A percentile compares a stretch with the other conserved stretches of the same genome.
Evolutionary conservation across 805 yeast genomes (phyloP).

Genomic region (Cyberlindnera saturnus): DNA sequence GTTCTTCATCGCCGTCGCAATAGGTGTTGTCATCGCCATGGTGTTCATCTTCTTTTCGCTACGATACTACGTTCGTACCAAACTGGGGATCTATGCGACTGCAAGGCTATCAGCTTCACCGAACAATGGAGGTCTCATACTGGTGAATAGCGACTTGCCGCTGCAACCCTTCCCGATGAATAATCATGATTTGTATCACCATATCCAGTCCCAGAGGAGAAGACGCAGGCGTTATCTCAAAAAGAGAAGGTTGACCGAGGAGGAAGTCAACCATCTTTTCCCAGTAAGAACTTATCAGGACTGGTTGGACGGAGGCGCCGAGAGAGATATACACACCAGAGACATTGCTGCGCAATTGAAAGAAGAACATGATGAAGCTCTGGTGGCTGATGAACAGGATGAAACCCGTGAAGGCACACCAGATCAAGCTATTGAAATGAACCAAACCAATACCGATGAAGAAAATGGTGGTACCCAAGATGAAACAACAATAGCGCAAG

Average conservation of each 20-base stretch:
- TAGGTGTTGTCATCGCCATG: slow-evolving; percentile 52
- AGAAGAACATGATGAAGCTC: slow-evolving; percentile 20
- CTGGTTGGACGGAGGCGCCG: slow-evolving; percentile 60
- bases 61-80: slow-evolving; percentile 52
- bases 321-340: slow-evolving; percentile 38
- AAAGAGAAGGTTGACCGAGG: slow-evolving; percentile 46
- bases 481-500: too few species aligned
- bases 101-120: slow-evolving; percentile 18
- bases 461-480: neutral
- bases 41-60: slow-evolving; percentile 55
- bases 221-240: slow-evolving; percentile 38
- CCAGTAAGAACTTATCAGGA: slow-evolving; percentile 51
- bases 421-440: too few species aligned
- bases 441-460: neutral
- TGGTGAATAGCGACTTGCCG: slow-evolving; percentile 21
- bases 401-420: neutral
- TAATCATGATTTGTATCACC: slow-evolving; percentile 11
- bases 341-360: slow-evolving; percentile 35
- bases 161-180: slow-evolving; percentile 18
- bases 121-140: slow-evolving; percentile 11
- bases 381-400: slow-evolving; percentile 3
- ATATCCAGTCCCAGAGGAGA: slow-evolving; percentile 19
- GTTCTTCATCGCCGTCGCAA: slow-evolving; percentile 57
- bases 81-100: slow-evolving; percentile 41
- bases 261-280: slow-evolving; percentile 55